Conservation (phyloP, 2,329 filamentous ascomycete genomes). For the Aspergillus hortae region DNA sequence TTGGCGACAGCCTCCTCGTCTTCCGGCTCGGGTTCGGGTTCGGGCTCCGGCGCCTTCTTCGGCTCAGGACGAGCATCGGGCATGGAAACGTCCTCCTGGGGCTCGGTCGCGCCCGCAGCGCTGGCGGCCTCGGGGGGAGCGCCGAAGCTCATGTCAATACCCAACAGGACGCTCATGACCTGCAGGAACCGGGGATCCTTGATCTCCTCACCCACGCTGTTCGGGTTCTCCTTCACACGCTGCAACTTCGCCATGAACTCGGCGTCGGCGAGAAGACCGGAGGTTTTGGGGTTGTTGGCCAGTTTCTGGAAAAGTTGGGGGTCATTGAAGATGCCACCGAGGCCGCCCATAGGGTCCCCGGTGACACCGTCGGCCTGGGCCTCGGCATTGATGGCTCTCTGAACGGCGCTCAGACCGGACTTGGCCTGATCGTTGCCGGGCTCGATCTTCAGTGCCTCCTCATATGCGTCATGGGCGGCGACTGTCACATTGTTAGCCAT, state of each 20-base stretch:
- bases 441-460: conserved; percentile 90
- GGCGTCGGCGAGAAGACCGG: conserved; percentile 71
- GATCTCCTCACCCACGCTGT: conserved; percentile 74
- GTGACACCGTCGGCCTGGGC: conserved; percentile 58
- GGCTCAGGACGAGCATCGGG: conserved; percentile 59
- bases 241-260: conserved; percentile 89
- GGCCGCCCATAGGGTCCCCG: conserved; percentile 67
- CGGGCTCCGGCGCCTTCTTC: conserved; percentile 59
- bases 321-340: conserved; percentile 94
- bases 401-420: conserved; percentile 76
- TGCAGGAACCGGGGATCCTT: conserved; percentile 88
- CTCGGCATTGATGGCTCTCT: conserved; percentile 82
- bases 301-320: conserved; percentile 87
- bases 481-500: conserved; percentile 39
- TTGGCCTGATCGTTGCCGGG: conserved; percentile 89
- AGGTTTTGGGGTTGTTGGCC: conserved; percentile 90
- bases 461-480: conserved; percentile 83
- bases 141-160: conserved; percentile 81
- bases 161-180: conserved; percentile 89
- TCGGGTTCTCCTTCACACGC: conserved; percentile 74
- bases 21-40: conserved; percentile 63
- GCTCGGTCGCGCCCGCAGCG: conserved; percentile 45
- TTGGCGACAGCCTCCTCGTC: conserved; percentile 82
- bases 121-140: conserved; percentile 47
- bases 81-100: conserved; percentile 74